These are phyloP conservation scores for Apiosordaria backusii DNA, from an alignment of 495 filamentous ascomycete species.

Conservation along the genomic window DNA sequence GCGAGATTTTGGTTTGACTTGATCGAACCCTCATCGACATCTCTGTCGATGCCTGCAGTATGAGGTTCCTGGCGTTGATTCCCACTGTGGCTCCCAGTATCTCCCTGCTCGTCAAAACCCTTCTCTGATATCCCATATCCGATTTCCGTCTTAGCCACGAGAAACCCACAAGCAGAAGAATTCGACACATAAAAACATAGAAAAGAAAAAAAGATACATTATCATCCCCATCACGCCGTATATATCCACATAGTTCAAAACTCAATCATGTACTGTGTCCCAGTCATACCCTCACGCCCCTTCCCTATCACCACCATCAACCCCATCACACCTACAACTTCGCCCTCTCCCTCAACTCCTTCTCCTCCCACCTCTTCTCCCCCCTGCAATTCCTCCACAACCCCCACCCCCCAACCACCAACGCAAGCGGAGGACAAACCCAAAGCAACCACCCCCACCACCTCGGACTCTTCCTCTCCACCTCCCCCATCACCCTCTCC, in stretches of 20 bases:
- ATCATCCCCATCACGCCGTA: neutral
- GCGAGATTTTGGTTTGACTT: too few relatives aligned
- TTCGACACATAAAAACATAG: neutral
- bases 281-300: neutral
- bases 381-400: conserved; percentile 63
- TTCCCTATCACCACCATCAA: neutral
- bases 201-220: neutral
- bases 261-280: neutral
- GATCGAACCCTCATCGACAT: too few relatives aligned
- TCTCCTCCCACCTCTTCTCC: conserved; percentile 65
- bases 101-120: neutral
- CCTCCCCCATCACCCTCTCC: conserved; percentile 54
- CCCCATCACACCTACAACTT: conserved; percentile 50
- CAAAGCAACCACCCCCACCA: conserved; percentile 81
- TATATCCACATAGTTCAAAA: neutral
- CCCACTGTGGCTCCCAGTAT: neutral
- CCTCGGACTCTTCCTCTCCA: conserved; percentile 60
- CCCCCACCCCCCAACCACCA: conserved; percentile 59
- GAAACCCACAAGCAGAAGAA: neutral
- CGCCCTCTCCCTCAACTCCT: conserved; percentile 63
- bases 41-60: neutral
- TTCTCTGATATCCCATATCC: neutral
- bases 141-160: neutral
- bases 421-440: conserved; percentile 67
- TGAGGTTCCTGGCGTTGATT: neutral